A percentile compares a stretch with the other conserved stretches of the same genome.
These are phyloP conservation scores for Auriculariales sp. DNA, from an alignment of 768 basidiomycete species.

Conservation along the genomic window DNA sequence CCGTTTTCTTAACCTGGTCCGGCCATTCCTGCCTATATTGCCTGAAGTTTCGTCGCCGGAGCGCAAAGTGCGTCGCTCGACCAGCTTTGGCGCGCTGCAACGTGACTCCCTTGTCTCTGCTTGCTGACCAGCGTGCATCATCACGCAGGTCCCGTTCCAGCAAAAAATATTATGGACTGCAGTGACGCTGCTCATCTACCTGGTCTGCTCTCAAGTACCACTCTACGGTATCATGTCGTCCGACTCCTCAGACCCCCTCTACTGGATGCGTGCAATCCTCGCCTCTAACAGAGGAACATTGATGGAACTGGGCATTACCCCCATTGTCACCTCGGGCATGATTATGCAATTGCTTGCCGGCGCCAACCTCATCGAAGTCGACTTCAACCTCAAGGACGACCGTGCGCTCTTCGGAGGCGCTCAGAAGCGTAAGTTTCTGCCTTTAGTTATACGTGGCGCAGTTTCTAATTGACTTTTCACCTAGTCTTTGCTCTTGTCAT, in stretches of 20 bases:
- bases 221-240: constrained; percentile 99
- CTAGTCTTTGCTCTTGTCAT: constrained; percentile 98
- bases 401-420: constrained; percentile 89
- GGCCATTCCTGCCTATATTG: constrained; percentile 91
- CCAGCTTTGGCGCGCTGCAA: constrained; percentile 2
- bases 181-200: constrained; percentile 96
- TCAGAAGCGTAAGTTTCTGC: constrained; percentile 71
- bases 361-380: constrained; percentile 93
- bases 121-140: constrained; percentile 3
- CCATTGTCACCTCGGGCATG: constrained; percentile 97
- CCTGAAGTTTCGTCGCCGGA: constrained; percentile 97
- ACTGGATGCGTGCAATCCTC: constrained; percentile 99
- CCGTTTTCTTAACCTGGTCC: constrained; percentile 94
- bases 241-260: constrained; percentile 96
- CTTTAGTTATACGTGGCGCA: neutral
- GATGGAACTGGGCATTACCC: constrained; percentile 98
- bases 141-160: constrained; percentile 80
- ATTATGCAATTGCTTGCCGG: constrained; percentile 99
- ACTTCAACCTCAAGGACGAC: constrained; percentile 95
- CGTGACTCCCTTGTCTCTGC: too few relatives aligned
- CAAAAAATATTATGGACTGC: constrained; percentile 99
- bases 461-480: constrained; percentile 2
- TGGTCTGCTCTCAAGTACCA: constrained; percentile 98
- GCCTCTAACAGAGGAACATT: constrained; percentile 97
- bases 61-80: constrained; percentile 53